These are phyloP conservation scores for Cercospora canescens DNA, from an alignment of 2,329 filamentous ascomycete genomes.

Conservation along the genomic window DNA sequence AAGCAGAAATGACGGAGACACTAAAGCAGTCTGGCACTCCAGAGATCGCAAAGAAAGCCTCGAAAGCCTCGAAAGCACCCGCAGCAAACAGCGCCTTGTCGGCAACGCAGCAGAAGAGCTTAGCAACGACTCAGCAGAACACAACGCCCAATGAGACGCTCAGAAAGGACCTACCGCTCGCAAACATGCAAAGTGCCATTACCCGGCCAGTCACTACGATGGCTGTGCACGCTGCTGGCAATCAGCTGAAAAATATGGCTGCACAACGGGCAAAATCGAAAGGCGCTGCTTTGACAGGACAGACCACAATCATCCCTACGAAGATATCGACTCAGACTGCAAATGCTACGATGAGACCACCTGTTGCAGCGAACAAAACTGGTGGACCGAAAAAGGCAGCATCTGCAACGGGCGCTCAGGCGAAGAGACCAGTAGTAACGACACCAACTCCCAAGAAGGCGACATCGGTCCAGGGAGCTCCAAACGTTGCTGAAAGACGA, in stretches of 20 bases:
- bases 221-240: constrained; percentile 34
- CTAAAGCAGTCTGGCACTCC: constrained; percentile 27
- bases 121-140: constrained; percentile 21
- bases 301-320: constrained; percentile 14
- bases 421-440: not conserved
- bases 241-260: constrained; percentile 30
- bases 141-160: constrained; percentile 25
- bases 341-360: not conserved
- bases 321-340: not conserved
- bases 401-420: not conserved
- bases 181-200: constrained; percentile 36
- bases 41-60: constrained; percentile 28
- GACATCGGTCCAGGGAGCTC: constrained; percentile 14
- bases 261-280: constrained; percentile 30
- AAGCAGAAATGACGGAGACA: constrained; percentile 31
- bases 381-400: constrained; percentile 9
- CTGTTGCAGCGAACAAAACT: not conserved
- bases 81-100: constrained; percentile 25
- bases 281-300: constrained; percentile 28
- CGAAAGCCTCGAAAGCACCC: constrained; percentile 28
- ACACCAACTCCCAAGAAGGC: constrained; percentile 11
- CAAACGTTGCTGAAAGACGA: constrained; percentile 17
- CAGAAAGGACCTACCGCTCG: constrained; percentile 33
- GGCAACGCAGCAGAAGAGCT: constrained; percentile 25
- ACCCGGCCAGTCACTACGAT: constrained; percentile 37